Evolutionary conservation across 352 stramenopile species (phyloP).

Genomic region (Phytophthora pistaciae): DNA sequence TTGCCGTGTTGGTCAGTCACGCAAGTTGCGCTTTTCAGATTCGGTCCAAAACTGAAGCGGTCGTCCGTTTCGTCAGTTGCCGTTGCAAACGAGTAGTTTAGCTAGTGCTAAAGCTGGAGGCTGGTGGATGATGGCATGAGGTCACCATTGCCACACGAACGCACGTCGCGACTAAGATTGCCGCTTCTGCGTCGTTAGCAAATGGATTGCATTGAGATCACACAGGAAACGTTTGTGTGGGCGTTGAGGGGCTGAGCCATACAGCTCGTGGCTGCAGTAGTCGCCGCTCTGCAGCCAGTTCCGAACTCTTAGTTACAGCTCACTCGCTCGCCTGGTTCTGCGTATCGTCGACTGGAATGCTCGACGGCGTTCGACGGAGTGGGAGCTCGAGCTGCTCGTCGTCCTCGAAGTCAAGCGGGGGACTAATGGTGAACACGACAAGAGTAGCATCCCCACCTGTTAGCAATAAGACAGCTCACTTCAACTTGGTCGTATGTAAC

Average conservation of each 20-base stretch:
- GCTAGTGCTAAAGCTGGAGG: background rate
- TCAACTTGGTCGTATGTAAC: conserved; percentile 7
- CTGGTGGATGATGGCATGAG: conserved; percentile 13
- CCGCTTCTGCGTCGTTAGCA: conserved; percentile 1
- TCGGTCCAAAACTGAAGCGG: background rate
- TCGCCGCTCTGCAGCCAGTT: conserved; percentile 2
- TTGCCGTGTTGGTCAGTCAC: background rate
- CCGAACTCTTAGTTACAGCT: conserved; percentile 12
- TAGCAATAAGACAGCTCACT: background rate
- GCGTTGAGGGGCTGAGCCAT: background rate
- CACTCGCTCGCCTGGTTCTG: conserved; percentile 3
- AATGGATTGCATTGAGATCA: conserved; percentile 1
- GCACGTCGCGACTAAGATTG: conserved; percentile 12
- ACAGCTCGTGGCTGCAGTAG: background rate
- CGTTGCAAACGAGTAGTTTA: background rate
- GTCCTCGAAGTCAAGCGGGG: conserved; percentile 62
- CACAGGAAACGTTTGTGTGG: conserved; percentile 12
- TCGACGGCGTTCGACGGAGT: conserved; percentile 13
- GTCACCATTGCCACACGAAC: conserved; percentile 7
- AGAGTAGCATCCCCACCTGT: conserved; percentile 6
- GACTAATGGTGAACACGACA: conserved; percentile 25
- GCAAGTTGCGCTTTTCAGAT: background rate
- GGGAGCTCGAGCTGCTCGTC: conserved; percentile 45
- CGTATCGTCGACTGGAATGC: background rate
- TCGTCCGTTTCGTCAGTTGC: background rate